phyloP scores from a whole-genome alignment of 805 yeast genomes.

The Candida ovalis region DNA sequence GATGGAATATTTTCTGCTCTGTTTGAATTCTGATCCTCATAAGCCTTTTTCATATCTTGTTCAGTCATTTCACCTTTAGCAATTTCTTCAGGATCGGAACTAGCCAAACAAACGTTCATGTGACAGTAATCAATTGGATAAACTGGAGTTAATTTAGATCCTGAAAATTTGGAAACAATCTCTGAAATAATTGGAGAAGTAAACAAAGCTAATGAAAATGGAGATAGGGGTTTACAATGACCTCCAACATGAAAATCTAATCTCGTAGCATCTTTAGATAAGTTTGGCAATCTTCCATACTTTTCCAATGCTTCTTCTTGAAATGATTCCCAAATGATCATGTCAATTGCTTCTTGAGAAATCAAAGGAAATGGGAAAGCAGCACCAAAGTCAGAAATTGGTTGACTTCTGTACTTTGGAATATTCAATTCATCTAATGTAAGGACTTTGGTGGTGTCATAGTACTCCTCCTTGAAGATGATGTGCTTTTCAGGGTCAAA shows the following conservation, averaged over 20 bases:
- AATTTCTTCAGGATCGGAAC: slow-evolving; percentile 9
- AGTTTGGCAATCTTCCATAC: slow-evolving; percentile 35
- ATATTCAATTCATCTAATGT: slow-evolving; percentile 33
- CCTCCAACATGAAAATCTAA: slow-evolving; percentile 45
- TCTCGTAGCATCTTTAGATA: slow-evolving; percentile 23
- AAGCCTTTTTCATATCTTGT: slow-evolving; percentile 8
- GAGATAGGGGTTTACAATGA: slow-evolving; percentile 33
- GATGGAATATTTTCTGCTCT: slow-evolving; percentile 36
- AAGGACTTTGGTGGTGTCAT: slow-evolving; percentile 31
- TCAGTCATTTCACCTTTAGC: slow-evolving; percentile 5
- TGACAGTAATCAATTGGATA: slow-evolving; percentile 49
- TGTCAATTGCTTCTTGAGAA: slow-evolving; percentile 49
- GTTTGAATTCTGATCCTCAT: slow-evolving; percentile 8
- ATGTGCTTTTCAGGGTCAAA: slow-evolving; percentile 35
- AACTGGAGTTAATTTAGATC: slow-evolving; percentile 39
- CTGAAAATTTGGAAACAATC: slow-evolving; percentile 44
- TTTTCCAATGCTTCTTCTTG: slow-evolving; percentile 36
- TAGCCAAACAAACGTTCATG: slow-evolving; percentile 39
- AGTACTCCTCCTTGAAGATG: slow-evolving; percentile 32
- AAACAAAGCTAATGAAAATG: slow-evolving; percentile 47
- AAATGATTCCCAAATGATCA: slow-evolving; percentile 49
- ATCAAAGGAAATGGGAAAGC: slow-evolving; percentile 53
- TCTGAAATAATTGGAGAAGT: slow-evolving; percentile 44
- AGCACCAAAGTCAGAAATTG: slow-evolving; percentile 34
- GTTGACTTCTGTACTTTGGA: slow-evolving; percentile 22